Conservation (phyloP, 495 filamentous ascomycete genomes). For the Lichina pygmaea region DNA sequence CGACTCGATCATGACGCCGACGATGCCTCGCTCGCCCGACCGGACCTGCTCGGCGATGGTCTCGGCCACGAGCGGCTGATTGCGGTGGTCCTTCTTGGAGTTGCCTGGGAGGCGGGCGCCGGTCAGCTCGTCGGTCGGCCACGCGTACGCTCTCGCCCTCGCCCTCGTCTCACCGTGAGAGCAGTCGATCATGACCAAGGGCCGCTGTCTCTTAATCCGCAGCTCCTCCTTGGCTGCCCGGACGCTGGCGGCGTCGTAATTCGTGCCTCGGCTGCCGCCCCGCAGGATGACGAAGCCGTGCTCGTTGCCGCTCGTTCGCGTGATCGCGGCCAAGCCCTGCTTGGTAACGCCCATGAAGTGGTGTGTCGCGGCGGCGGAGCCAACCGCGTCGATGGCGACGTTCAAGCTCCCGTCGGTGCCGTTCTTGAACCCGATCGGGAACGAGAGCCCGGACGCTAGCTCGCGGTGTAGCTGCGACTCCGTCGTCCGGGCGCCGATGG, state of each 20-base stretch:
- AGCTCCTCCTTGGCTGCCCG: constrained; percentile 57
- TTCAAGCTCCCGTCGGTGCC: constrained; percentile 84
- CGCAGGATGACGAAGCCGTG: constrained; percentile 92
- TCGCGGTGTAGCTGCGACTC: constrained; percentile 91
- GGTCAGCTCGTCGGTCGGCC: neutral
- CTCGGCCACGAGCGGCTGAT: constrained; percentile 81
- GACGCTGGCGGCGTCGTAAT: constrained; percentile 73
- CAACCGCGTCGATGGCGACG: constrained; percentile 93
- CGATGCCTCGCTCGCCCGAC: constrained; percentile 63
- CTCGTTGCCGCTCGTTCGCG: constrained; percentile 73
- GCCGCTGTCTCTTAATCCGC: constrained; percentile 57
- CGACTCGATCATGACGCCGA: constrained; percentile 96
- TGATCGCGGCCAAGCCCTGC: constrained; percentile 87
- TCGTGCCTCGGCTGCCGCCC: constrained; percentile 79
- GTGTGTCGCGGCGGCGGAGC: constrained; percentile 70
- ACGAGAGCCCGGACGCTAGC: constrained; percentile 84
- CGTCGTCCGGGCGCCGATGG: constrained; percentile 90
- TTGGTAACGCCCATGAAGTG: constrained; percentile 99
- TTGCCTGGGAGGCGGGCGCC: constrained; percentile 23
- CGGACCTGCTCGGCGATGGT: constrained; percentile 61
- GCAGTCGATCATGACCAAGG: constrained; percentile 94
- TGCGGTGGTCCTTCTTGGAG: constrained; percentile 50
- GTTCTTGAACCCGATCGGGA: constrained; percentile 98
- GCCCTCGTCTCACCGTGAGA: constrained; percentile 37
- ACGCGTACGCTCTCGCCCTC: neutral